Percentiles rank a stretch among this genome's conserved stretches.
Conservation (phyloP, 2,329 filamentous ascomycete species). For the Phialemoniopsis sp. region DNA sequence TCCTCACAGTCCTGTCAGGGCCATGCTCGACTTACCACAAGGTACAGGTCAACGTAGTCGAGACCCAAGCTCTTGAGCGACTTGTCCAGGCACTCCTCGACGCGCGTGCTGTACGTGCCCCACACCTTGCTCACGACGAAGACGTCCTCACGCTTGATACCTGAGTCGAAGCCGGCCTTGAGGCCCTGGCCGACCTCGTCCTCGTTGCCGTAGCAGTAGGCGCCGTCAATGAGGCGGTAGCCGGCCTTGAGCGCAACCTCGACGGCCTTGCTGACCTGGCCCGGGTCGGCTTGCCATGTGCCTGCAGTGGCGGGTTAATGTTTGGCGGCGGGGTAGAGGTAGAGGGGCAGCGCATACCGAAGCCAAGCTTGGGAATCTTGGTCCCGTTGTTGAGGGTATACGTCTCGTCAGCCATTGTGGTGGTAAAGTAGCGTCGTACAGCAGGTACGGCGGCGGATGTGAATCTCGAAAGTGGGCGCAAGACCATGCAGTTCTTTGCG, state of each 20-base stretch:
- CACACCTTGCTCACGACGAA: conserved; percentile 86
- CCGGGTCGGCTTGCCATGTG: conserved; percentile 61
- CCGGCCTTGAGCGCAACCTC: conserved; percentile 51
- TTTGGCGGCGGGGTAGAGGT: background rate
- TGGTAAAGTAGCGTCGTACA: background rate
- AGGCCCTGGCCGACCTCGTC: conserved; percentile 77
- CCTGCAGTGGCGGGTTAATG: conserved; percentile 29
- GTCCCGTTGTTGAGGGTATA: conserved; percentile 63
- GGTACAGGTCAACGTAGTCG: conserved; percentile 76
- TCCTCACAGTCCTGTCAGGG: background rate
- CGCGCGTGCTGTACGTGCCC: conserved; percentile 71
- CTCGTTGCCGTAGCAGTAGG: conserved; percentile 79
- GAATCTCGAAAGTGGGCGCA: too few relatives aligned
- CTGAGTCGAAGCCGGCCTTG: conserved; percentile 64
- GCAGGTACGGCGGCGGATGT: too few relatives aligned
- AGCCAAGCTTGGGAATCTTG: conserved; percentile 59
- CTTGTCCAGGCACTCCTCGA: conserved; percentile 66
- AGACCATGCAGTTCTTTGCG: too few relatives aligned
- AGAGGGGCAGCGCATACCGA: conserved; percentile 39
- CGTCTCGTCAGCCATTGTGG: conserved; percentile 46
- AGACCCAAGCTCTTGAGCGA: conserved; percentile 70
- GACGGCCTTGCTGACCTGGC: conserved; percentile 55
- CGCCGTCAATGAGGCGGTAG: conserved; percentile 63
- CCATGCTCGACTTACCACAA: conserved; percentile 47
- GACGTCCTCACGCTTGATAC: conserved; percentile 71